Base-by-base conservation (phyloP, 2,329 filamentous ascomycete species). In the Daldinia sp. region DNA sequence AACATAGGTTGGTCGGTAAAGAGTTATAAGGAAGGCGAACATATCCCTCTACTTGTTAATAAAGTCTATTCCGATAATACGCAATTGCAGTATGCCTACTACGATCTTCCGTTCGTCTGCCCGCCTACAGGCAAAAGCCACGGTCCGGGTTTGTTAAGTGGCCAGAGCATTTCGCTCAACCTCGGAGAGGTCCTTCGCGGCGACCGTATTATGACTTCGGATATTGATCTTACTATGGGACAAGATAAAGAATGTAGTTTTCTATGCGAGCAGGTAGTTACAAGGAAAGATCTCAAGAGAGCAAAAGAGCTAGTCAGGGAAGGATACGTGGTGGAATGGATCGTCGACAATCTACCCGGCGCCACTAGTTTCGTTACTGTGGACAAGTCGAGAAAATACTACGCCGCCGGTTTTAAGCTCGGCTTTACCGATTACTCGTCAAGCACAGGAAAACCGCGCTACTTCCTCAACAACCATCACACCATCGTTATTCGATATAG, bases 51-150 rank as follows among this genome's bases (percentile, higher is more conserved):
- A n/a, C 87, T 94, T 58, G 91, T 95, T 68, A 96, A 96, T 81
- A 96, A 96, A 77, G 89, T 94, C 71, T 96, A 94, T 77, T 96
- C 92, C 57, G 93, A 96, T 78, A 89, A 91, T 72, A 95, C 91
- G 6, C 90, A 95, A 75, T 81, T 96, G n/a, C 92, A 96, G 76
- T 96, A 93, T 85, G 92, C 92, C 69, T 96, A 94, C 80, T 91
- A 90, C 75, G 91, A 95, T 71, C 87, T 96, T 1, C 92, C 93
- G 6, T 96, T 96, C 75, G 90, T 94, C 55, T 96, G 92, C 73
- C 90, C 91, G 9, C 90, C 91, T 1, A 91, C 88, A 7, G 91
- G 91, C 50, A 83, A 86, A 64, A 83, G 87, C 68, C 82, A 85
- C 52, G 90, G 89, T 34, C 87, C 87, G 4, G 86, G 87, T 15